Evolutionary conservation across 495 filamentous ascomycete genomes (phyloP), one percentile per base, ranked within the genome.

Genomic region (Schizothecium vesticola): DNA sequence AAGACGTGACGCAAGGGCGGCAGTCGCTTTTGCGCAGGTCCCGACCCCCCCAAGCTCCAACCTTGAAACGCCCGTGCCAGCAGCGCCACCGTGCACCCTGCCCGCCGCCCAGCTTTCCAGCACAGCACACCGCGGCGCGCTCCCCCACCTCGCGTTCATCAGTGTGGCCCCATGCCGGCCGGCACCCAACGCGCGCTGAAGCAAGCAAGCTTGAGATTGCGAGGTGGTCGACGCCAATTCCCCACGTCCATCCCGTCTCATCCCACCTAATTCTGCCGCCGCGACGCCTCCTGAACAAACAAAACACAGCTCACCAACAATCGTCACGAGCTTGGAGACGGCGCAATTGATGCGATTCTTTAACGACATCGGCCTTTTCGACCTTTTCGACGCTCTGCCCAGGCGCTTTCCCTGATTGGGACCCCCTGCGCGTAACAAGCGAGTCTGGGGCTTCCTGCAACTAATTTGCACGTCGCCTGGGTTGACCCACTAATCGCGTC

Each of bases 401-500:
- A 51, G 43, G 43, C 43, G 43, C 43, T 8, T n/a, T 51, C 19
- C 43, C 43, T 19, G 19, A 51, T 51, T 8, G 43, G n/a, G 43
- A 9, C 7, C 43, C 31, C 43, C 43, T 51, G 43, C 43, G 16
- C 43, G 19, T n/a, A 43, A 3, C 64, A 13, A 57, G 64, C 55
- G 51, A 29, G 64, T 67, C 55, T 29, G 51, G 51, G 56, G 64
- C 43, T 61, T 67, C 65, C 56, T 33, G 24, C 22, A 62, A 23
- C 56, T 25, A 61, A 67, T 65, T 64, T 64, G 25, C 10, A 51
- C 43, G 43, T 51, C 43, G 43, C 43, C 43, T 28, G 43, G 43
- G 43, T 51, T 19, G 43, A n/a, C 43, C 43, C 43, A 77, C 75
- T 73, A 29, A 70, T 74, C 74, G 74, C 74, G 72, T 71, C 74